Evolutionary conservation across 352 stramenopile species (phyloP).

Genomic region (Pythium plurisporium): DNA sequence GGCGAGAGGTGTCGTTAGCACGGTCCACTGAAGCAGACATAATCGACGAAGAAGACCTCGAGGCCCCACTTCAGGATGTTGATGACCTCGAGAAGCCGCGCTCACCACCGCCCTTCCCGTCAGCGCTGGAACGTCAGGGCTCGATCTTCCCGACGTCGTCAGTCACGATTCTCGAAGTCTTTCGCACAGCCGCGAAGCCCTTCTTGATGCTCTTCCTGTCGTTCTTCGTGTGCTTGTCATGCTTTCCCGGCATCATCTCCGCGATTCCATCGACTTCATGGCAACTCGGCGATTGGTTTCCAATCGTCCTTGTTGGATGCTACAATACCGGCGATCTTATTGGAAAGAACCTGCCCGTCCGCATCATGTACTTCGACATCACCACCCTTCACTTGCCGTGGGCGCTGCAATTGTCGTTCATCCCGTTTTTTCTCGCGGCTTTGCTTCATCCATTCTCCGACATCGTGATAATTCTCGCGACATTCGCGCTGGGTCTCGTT

Average conservation of each 20-base stretch:
- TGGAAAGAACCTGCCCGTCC: constrained; percentile 73
- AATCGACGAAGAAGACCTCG: constrained; percentile 35
- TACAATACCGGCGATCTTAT: constrained; percentile 75
- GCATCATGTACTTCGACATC: constrained; percentile 67
- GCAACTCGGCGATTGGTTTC: constrained; percentile 61
- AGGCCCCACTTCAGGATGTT: background rate
- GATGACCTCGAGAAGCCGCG: constrained; percentile 12
- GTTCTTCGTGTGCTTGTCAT: constrained; percentile 74
- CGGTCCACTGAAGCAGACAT: constrained; percentile 23
- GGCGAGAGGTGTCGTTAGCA: constrained; percentile 6
- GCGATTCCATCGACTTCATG: constrained; percentile 60
- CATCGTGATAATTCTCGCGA: constrained; percentile 40
- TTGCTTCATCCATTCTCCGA: constrained; percentile 57
- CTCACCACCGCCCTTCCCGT: constrained; percentile 7
- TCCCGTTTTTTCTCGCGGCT: constrained; percentile 63
- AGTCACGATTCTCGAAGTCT: constrained; percentile 28
- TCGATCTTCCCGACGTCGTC: constrained; percentile 38
- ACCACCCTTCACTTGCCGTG: constrained; percentile 63
- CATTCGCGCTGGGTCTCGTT: constrained; percentile 54
- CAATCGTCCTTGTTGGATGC: constrained; percentile 68
- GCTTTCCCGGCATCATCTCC: constrained; percentile 76
- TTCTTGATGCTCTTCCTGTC: constrained; percentile 77
- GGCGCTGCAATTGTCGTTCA: constrained; percentile 55
- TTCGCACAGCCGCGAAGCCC: constrained; percentile 59
- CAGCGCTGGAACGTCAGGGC: constrained; percentile 28